A percentile compares a stretch with the other conserved stretches of the same genome.
These are phyloP conservation scores for Kokia cookei DNA, from an alignment of 441 rosid species.

Conservation along the genomic window DNA sequence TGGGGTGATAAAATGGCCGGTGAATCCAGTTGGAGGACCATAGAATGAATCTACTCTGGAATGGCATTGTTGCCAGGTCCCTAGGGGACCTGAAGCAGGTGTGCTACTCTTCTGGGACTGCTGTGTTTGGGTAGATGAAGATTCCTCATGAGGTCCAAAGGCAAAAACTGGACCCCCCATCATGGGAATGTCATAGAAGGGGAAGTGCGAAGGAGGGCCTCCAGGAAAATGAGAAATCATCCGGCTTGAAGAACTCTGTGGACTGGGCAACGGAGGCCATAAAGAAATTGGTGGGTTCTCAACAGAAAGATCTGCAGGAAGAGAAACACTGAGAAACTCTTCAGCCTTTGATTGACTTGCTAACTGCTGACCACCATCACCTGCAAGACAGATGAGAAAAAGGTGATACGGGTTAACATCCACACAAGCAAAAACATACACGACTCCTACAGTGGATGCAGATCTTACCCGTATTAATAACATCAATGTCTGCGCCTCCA, in stretches of 20 bases:
- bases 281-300: conserved; percentile 77
- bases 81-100: conserved; percentile 59
- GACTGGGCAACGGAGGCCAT: conserved; percentile 77
- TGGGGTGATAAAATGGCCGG: conserved; percentile 81
- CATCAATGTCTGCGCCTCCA: conserved; percentile 40
- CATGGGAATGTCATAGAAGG: conserved; percentile 89
- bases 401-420: background rate
- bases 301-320: conserved; percentile 96
- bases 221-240: conserved; percentile 83
- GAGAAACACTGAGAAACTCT: conserved; percentile 78
- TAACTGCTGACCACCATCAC: conserved; percentile 43
- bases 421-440: background rate
- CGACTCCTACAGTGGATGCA: background rate
- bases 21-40: conserved; percentile 81
- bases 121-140: conserved; percentile 58
- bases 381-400: conserved; percentile 28
- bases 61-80: conserved; percentile 77
- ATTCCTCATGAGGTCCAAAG: conserved; percentile 83
- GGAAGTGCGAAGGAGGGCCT: conserved; percentile 76
- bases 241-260: conserved; percentile 65
- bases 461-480: conserved; percentile 34
- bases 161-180: conserved; percentile 82
- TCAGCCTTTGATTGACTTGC: conserved; percentile 67
- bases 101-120: conserved; percentile 67
- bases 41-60: conserved; percentile 88